These are phyloP conservation scores for Lathyrus tuberosus DNA, from an alignment of 306 rosid species.

Conservation along the genomic window DNA sequence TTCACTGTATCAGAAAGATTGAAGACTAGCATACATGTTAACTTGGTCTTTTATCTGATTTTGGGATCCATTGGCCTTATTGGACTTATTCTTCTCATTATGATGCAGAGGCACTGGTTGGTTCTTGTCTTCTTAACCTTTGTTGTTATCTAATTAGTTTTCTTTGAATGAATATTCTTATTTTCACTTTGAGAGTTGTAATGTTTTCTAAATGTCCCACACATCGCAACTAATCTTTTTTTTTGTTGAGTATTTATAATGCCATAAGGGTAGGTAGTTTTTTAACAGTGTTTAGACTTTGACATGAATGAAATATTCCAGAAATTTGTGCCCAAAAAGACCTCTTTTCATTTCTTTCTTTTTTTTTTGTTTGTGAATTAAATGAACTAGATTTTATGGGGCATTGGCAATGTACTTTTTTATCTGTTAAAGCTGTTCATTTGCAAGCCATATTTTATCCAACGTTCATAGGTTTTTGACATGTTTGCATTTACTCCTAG, in stretches of 20 bases:
- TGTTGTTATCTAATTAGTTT: constrained; percentile 26
- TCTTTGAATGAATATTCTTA: not conserved
- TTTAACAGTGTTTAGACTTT: not conserved
- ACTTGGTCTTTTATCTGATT: constrained; percentile 80
- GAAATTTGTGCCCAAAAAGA: constrained; percentile 21
- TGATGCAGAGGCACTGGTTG: constrained; percentile 67
- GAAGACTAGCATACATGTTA: constrained; percentile 92
- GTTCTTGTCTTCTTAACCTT: constrained; percentile 42
- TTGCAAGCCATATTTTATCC: constrained; percentile 27
- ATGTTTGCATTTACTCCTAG: not conserved
- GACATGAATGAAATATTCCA: constrained; percentile 20
- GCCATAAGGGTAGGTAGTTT: not conserved
- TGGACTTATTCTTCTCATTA: constrained; percentile 76
- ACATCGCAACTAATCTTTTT: not conserved
- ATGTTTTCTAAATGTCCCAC: constrained; percentile 6
- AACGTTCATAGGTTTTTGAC: not conserved
- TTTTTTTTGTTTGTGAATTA: not conserved
- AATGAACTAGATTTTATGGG: constrained; percentile 11
- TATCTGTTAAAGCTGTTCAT: constrained; percentile 14
- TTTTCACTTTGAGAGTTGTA: constrained; percentile 27
- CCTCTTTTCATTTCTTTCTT: not conserved
- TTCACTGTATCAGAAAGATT: constrained; percentile 82
- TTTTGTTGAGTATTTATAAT: constrained; percentile 11
- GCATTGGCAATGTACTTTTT: not conserved
- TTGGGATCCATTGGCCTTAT: constrained; percentile 76